Percentiles rank a stretch among this genome's conserved stretches.
Evolutionary conservation across 345 rosid species (phyloP).

Genomic region (Pseudoturritis turrita): DNA sequence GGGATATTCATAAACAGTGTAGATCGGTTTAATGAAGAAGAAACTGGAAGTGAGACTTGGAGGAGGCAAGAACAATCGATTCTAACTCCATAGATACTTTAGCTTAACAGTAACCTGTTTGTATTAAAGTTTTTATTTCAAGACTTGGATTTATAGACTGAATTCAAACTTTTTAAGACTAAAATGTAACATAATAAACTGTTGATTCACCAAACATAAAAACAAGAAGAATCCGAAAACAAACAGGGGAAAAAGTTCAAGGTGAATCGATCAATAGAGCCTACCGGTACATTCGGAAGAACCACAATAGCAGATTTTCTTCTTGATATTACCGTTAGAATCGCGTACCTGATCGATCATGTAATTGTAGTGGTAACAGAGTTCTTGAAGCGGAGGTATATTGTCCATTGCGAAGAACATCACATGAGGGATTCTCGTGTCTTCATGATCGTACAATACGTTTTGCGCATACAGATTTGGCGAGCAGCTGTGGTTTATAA

Average conservation of each 20-base stretch:
- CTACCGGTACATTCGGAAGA: constrained; percentile 70
- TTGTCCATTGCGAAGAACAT: constrained; percentile 85
- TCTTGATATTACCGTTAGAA: constrained; percentile 62
- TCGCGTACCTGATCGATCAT: constrained; percentile 56
- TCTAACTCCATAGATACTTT: background rate
- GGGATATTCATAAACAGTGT: constrained; percentile 67
- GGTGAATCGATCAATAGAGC: constrained; percentile 58
- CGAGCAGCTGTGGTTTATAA: constrained; percentile 88
- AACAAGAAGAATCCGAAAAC: background rate
- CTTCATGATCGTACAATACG: constrained; percentile 73
- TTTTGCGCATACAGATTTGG: constrained; percentile 91
- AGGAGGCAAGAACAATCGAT: constrained; percentile 5
- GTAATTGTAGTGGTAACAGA: constrained; percentile 80
- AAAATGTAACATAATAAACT: constrained; percentile 8
- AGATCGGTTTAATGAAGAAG: constrained; percentile 55
- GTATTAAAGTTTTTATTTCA: background rate
- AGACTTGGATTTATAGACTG: background rate
- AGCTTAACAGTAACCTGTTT: background rate
- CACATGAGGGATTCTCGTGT: constrained; percentile 74
- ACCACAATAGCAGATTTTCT: constrained; percentile 72
- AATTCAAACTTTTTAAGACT: background rate
- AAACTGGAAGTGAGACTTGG: background rate
- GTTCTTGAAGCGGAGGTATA: constrained; percentile 87
- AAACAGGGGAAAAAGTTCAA: background rate
- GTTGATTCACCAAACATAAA: background rate